A percentile compares a stretch with the other conserved stretches of the same genome.
Evolutionary conservation across 306 rosid genomes (phyloP).

Genomic region (Cucurbita pepo): DNA sequence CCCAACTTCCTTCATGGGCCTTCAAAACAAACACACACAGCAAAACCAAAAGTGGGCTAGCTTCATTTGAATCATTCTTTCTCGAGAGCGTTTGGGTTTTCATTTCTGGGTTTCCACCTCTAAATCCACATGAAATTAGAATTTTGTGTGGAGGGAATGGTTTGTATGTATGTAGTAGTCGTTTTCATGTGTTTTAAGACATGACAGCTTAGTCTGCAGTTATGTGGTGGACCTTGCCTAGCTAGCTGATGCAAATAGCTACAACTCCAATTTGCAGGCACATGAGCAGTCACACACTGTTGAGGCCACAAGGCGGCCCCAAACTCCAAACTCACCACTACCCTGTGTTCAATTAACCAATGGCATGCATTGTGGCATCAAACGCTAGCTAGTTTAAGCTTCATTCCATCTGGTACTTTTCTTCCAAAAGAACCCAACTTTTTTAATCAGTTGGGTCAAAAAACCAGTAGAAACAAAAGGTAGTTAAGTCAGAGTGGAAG

Average conservation of each 20-base stretch:
- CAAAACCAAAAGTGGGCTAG: slow-evolving; percentile 1
- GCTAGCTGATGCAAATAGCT: neutral
- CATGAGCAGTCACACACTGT: neutral
- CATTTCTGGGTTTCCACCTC: neutral
- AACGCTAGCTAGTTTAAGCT: neutral
- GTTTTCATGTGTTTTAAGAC: neutral
- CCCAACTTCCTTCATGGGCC: slow-evolving; percentile 7
- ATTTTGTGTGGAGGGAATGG: neutral
- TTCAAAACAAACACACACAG: neutral
- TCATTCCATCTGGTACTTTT: neutral
- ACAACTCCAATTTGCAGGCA: neutral
- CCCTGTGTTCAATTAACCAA: neutral
- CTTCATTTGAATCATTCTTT: slow-evolving; percentile 1
- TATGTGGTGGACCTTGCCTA: neutral
- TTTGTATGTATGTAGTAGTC: neutral
- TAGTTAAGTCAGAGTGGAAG: neutral
- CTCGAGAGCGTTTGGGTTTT: neutral
- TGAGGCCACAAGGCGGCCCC: neutral
- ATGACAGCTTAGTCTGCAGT: slow-evolving; percentile 2
- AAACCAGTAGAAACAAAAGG: neutral
- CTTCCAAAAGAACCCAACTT: too few species aligned
- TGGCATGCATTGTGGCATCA: neutral
- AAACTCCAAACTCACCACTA: neutral
- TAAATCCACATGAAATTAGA: neutral
- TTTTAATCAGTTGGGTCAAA: neutral